A percentile compares a stretch with the other conserved stretches of the same genome.
phyloP scores from a whole-genome alignment of 495 filamentous ascomycete genomes.

The Penicillium soppii region DNA sequence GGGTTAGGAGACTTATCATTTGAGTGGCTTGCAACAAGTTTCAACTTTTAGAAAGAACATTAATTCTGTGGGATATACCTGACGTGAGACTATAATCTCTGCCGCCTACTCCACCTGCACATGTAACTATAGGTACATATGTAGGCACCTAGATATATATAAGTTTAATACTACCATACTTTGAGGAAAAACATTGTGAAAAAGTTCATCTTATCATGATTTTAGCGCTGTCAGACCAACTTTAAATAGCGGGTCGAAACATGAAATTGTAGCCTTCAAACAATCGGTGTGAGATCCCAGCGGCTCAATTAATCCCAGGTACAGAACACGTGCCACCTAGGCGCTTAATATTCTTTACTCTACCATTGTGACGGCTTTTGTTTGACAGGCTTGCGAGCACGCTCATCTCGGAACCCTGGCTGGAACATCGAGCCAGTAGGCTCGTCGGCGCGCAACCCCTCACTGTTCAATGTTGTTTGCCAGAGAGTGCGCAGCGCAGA shows the following conservation, averaged over 20 bases:
- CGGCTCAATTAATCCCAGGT: conserved; percentile 3
- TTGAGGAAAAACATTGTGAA: not conserved
- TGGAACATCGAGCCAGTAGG: conserved; percentile 28
- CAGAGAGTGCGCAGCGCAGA: conserved; percentile 65
- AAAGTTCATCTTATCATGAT: conserved; percentile 17
- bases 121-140: no score
- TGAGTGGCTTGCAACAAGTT: not conserved
- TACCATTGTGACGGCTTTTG: conserved; percentile 11
- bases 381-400: conserved; percentile 20
- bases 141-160: not conserved
- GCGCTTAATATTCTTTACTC: conserved; percentile 1
- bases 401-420: conserved; percentile 36
- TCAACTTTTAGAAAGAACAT: no score
- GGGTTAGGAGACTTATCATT: not conserved
- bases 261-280: conserved; percentile 1
- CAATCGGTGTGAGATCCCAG: conserved; percentile 17
- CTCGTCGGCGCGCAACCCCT: conserved; percentile 62
- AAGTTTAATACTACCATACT: not conserved
- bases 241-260: conserved; percentile 25
- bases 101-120: no score
- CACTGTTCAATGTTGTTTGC: conserved; percentile 66
- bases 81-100: conserved; percentile 1
- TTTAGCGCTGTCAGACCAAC: conserved; percentile 32
- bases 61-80: no score
- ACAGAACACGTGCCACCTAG: conserved; percentile 6